Evolutionary conservation across 2,329 filamentous ascomycete species (phyloP).

Genomic region (Fusarium sp.): DNA sequence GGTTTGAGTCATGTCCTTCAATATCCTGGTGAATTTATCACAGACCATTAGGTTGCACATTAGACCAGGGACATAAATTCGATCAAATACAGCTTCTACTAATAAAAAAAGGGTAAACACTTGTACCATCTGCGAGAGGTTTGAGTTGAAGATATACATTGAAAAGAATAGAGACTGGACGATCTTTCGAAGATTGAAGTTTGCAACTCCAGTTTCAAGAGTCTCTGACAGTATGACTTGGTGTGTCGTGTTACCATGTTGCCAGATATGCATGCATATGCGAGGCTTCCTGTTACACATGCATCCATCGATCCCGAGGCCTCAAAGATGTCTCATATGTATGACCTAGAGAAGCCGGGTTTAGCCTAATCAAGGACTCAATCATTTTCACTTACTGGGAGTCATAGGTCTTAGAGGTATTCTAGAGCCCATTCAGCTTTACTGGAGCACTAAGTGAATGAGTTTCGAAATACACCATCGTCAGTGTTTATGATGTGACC

Average conservation of each 20-base stretch:
- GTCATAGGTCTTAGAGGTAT: not conserved
- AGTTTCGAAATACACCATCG: conserved; percentile 12
- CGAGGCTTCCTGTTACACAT: conserved; percentile 1
- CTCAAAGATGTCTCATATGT: not conserved
- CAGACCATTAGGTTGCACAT: not conserved
- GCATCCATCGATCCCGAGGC: not conserved
- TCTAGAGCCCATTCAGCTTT: not conserved
- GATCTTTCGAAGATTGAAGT: not conserved
- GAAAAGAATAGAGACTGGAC: not conserved
- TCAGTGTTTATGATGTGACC: conserved; percentile 12
- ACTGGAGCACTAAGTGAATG: not conserved
- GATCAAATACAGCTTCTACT: not conserved
- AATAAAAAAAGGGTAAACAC: not conserved
- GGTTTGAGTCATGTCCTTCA: not conserved
- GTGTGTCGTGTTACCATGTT: conserved; percentile 15
- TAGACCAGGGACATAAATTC: not conserved
- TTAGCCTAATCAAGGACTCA: not conserved
- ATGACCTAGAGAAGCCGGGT: not conserved
- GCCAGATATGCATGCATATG: conserved; percentile 19
- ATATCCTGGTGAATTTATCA: not conserved
- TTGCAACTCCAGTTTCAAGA: not conserved
- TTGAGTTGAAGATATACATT: not conserved
- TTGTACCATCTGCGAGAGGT: not conserved
- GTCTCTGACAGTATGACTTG: not conserved
- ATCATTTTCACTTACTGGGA: not conserved